Conservation (phyloP, 163 green algal species). For the Scenedesmus sp. region DNA sequence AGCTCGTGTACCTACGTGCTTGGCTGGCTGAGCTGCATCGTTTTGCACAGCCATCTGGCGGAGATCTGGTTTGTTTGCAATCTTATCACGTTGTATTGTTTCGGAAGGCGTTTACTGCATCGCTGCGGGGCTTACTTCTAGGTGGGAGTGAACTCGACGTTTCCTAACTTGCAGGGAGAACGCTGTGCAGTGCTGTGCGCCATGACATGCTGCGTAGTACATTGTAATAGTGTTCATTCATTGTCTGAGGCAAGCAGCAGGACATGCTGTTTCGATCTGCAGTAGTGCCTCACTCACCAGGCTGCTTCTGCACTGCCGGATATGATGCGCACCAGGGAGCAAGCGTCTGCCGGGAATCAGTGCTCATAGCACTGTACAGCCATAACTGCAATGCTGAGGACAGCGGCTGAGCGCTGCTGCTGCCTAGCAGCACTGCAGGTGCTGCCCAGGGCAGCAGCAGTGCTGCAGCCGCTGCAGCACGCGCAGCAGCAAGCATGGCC, state of each 20-base stretch:
- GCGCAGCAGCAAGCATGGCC: neutral
- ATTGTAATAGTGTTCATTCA: neutral
- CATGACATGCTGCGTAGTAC: neutral
- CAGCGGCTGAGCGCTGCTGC: slow-evolving; percentile 13
- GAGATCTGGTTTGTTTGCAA: neutral
- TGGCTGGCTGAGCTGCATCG: slow-evolving; percentile 1
- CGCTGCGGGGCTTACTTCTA: neutral
- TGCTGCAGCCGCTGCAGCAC: slow-evolving; percentile 6
- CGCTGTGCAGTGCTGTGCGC: neutral
- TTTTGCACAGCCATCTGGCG: neutral
- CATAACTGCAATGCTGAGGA: neutral
- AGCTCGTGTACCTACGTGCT: neutral
- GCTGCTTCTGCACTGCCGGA: neutral
- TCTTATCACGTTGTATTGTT: neutral
- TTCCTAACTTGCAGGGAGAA: neutral
- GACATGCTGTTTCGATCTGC: neutral
- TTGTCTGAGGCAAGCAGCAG: neutral
- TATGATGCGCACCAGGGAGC: neutral
- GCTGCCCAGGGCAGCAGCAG: slow-evolving; percentile 17
- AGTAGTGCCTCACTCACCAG: slow-evolving; percentile 7
- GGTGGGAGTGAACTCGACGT: neutral
- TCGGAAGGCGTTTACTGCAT: neutral
- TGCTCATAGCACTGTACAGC: neutral
- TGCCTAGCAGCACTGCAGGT: slow-evolving; percentile 5
- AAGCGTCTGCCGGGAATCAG: neutral